Percentiles rank a stretch among this genome's conserved stretches.
phyloP scores from a whole-genome alignment of 306 rosid species.

The Lathyrus oleraceus region DNA sequence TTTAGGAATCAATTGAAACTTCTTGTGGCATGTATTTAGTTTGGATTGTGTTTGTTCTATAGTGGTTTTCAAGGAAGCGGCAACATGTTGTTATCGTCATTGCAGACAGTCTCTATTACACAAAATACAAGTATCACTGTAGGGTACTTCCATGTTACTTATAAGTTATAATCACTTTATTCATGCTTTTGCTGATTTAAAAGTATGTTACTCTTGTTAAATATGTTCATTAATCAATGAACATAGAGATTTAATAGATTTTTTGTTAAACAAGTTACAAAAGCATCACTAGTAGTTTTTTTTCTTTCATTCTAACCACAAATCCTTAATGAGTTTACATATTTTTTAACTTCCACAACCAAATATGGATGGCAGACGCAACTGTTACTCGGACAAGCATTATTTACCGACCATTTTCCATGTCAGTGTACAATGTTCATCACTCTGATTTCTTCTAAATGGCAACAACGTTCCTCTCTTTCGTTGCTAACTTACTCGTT shows the following conservation, averaged over 20 bases:
- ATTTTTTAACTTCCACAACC: conserved; percentile 56
- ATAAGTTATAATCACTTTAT: background rate
- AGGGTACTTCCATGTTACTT: conserved; percentile 56
- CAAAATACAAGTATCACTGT: conserved; percentile 74
- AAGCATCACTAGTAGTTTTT: too few relatives aligned
- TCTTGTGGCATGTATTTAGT: conserved; percentile 22
- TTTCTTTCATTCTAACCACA: too few relatives aligned
- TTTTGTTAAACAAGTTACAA: too few relatives aligned
- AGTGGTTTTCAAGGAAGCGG: conserved; percentile 94
- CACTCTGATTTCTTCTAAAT: conserved; percentile 8
- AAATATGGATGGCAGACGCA: conserved; percentile 80
- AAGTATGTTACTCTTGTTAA: background rate
- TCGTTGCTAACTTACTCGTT: conserved; percentile 14
- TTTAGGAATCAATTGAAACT: conserved; percentile 13
- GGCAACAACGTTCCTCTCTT: background rate
- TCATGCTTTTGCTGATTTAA: conserved; percentile 24
- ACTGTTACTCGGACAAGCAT: conserved; percentile 86
- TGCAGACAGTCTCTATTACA: conserved; percentile 79
- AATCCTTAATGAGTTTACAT: background rate
- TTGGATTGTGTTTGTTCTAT: conserved; percentile 39
- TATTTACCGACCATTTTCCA: conserved; percentile 74
- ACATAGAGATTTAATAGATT: background rate
- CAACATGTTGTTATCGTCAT: conserved; percentile 73
- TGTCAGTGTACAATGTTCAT: conserved; percentile 53
- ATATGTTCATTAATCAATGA: background rate